These are phyloP conservation scores for Eragrostis curvula DNA, from an alignment of 176 grass and related monocot species.

Conservation along the genomic window DNA sequence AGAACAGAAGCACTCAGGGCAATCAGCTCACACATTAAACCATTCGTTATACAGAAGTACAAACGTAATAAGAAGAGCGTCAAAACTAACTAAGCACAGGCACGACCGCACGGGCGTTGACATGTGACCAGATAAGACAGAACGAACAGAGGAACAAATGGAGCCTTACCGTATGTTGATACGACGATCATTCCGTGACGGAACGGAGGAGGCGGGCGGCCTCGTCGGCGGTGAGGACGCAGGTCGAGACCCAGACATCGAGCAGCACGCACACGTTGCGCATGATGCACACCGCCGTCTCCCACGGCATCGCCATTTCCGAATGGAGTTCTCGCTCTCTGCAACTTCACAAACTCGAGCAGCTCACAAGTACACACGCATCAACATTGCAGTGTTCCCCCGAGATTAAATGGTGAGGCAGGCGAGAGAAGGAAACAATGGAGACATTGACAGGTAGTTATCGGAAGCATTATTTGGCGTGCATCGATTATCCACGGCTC, in stretches of 20 bases:
- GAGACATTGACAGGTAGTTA: background rate
- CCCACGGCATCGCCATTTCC: slow-evolving; percentile 45
- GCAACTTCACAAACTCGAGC: background rate
- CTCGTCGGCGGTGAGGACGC: slow-evolving; percentile 51
- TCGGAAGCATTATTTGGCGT: background rate
- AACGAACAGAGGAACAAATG: background rate
- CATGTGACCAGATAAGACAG: background rate
- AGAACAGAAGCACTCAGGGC: too few relatives aligned
- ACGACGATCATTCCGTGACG: background rate
- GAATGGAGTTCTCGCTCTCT: background rate
- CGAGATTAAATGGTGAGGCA: background rate
- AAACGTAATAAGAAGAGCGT: too few relatives aligned
- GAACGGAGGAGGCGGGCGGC: slow-evolving; percentile 31
- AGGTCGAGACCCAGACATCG: slow-evolving; percentile 36
- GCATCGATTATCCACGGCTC: too few relatives aligned
- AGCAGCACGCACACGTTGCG: slow-evolving; percentile 45
- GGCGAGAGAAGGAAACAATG: background rate
- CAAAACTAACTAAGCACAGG: too few relatives aligned
- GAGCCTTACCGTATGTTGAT: background rate
- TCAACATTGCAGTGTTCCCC: background rate
- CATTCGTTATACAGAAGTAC: too few relatives aligned
- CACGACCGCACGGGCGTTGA: too few relatives aligned
- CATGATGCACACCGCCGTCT: slow-evolving; percentile 20
- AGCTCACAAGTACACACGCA: background rate
- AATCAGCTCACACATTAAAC: too few relatives aligned